Conservation (phyloP, 2,329 filamentous ascomycete species). For the Fusarium sp. region DNA sequence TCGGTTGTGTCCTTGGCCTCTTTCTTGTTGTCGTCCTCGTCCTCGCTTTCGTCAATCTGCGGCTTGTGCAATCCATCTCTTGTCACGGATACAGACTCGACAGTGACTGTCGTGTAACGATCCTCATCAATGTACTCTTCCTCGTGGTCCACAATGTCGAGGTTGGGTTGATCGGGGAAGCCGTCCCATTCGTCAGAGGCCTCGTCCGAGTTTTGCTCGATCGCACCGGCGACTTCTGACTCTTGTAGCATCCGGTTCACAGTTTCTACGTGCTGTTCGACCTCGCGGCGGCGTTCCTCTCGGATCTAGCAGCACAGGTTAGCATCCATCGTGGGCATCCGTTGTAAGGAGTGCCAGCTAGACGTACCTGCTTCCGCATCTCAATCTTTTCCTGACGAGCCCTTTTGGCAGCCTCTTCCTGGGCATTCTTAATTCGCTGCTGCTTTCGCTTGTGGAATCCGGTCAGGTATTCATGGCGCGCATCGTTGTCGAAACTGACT, state of each 20-base stretch:
- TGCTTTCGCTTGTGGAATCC: constrained; percentile 97
- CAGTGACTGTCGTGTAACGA: constrained; percentile 92
- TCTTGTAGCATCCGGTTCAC: constrained; percentile 78
- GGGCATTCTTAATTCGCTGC: constrained; percentile 85
- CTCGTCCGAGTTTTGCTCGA: constrained; percentile 55
- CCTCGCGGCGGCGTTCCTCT: constrained; percentile 83
- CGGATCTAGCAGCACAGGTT: constrained; percentile 71
- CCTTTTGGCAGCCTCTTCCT: constrained; percentile 82
- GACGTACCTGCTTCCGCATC: constrained; percentile 78
- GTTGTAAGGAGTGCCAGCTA: background rate
- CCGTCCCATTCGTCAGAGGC: constrained; percentile 73
- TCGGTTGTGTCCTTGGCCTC: constrained; percentile 42
- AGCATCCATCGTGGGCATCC: constrained; percentile 16
- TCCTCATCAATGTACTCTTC: constrained; percentile 98
- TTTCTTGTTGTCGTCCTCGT: constrained; percentile 51
- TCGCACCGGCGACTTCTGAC: constrained; percentile 60
- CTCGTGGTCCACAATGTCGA: constrained; percentile 77
- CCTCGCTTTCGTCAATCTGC: constrained; percentile 53
- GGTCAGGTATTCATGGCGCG: constrained; percentile 88
- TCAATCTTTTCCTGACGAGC: constrained; percentile 82
- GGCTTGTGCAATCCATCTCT: constrained; percentile 76
- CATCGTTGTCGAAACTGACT: constrained; percentile 84
- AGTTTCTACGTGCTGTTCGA: constrained; percentile 83
- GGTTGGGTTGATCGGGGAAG: constrained; percentile 64
- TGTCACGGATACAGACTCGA: constrained; percentile 87